Evolutionary conservation across 2,329 filamentous ascomycete genomes (phyloP), one percentile per base, ranked within the genome.

Genomic region (Fusarium tricinctum): DNA sequence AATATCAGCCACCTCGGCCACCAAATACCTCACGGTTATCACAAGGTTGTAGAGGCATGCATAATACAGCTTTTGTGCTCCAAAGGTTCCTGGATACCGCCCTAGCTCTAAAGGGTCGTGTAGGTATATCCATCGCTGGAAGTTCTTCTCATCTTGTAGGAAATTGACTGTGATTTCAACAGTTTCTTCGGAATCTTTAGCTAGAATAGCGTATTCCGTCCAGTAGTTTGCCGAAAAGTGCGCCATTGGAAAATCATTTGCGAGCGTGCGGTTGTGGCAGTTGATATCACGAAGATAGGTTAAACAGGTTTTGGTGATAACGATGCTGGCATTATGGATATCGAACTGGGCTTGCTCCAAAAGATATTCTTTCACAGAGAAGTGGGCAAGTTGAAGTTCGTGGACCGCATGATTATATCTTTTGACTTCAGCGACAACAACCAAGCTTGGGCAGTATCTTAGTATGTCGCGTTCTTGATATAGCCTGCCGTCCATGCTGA

Each of bases 351-450:
- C 13, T 40, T 40, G n/a, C 38, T 40, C 35, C 4, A 50, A 22
- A 15, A 30, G 42, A 28, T 44, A 20, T 42, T 76, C 69, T 23
- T 73, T 71, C 3, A 75, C 71, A 0, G 74, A 73, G 19, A 73
- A 69, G 17, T 76, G 71, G 12, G 73, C 59, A 14, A 76, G 54
- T 6, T 73, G 72, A 1, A 76, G 55, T 39, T 71, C 63, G 8
- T 57, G 19, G 3, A 13, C 5, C 1, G n/a, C 48, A 3, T 15
- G 3, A 39, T 5, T 2, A 1, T 10, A 9, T 6, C 3, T 23
- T 33, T 30, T 4, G 14, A 33, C 28, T 17, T 50, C 8, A 15
- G 26, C 35, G n/a, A 43, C 43, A 3, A 17, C 8, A 20, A 71
- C 23, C 19, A 76, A 44, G 20, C 69, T 49, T 0, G 67, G 72